A percentile compares a stretch with the other conserved stretches of the same genome.
These are phyloP conservation scores for Cubamyces sp. DNA, from an alignment of 768 basidiomycete species.

Conservation along the genomic window DNA sequence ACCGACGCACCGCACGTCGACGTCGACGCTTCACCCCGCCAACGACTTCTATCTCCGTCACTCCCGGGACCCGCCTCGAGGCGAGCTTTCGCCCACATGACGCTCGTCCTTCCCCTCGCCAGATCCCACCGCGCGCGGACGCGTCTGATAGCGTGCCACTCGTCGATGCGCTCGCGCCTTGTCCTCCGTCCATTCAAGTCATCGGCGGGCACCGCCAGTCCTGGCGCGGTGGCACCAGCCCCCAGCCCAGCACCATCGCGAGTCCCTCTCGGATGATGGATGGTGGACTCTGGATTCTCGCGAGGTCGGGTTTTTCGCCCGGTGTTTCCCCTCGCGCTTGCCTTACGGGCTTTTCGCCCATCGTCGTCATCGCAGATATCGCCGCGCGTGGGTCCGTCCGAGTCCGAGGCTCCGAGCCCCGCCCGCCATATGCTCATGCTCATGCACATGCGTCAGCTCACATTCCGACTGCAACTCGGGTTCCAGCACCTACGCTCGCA, in stretches of 20 bases:
- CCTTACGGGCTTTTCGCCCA: neutral
- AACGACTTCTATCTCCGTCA: slow-evolving; percentile 15
- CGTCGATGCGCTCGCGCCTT: neutral
- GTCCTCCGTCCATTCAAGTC: neutral
- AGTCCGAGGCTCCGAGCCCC: no score
- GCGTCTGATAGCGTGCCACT: no score
- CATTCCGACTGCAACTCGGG: no score
- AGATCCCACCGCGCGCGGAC: neutral
- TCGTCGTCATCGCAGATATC: no score
- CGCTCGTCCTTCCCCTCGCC: neutral
- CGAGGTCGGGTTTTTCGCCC: no score
- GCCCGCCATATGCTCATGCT: no score
- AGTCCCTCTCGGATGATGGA: no score
- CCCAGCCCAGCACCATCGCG: no score
- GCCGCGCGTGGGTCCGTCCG: neutral
- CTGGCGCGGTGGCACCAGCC: no score
- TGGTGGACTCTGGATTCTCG: neutral
- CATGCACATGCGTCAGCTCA: no score
- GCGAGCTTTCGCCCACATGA: neutral
- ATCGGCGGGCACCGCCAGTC: neutral
- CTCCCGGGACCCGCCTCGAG: slow-evolving; percentile 15
- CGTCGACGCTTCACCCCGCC: neutral
- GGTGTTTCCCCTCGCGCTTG: neutral
- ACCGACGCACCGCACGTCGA: neutral
- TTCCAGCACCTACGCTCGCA: neutral